Evolutionary conservation across 2,329 filamentous ascomycete genomes (phyloP).

Genomic region (Aspergillus sp.): DNA sequence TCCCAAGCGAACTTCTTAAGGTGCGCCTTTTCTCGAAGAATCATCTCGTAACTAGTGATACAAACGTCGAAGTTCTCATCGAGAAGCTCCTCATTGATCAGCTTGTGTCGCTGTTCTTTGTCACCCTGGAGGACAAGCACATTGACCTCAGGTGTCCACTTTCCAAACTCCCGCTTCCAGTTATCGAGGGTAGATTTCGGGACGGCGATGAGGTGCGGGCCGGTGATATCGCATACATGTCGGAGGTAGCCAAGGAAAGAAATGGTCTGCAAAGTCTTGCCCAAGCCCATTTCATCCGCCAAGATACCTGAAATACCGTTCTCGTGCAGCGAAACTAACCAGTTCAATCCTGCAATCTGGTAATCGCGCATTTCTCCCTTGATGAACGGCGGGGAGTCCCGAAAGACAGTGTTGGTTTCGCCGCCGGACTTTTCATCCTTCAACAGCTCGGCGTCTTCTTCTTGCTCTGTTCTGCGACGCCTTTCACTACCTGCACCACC

Average conservation of each 20-base stretch:
- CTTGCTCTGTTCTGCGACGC: constrained; percentile 87
- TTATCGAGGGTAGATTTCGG: constrained; percentile 98
- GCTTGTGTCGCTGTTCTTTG: constrained; percentile 84
- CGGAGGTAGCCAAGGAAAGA: constrained; percentile 93
- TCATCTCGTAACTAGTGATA: constrained; percentile 99
- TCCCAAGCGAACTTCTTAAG: constrained; percentile 99
- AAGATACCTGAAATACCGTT: constrained; percentile 98
- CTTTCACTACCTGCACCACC: constrained; percentile 79
- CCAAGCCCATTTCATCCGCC: constrained; percentile 97
- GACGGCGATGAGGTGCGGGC: constrained; percentile 87
- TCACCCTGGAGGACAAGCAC: constrained; percentile 91
- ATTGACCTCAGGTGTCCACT: constrained; percentile 94
- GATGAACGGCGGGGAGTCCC: constrained; percentile 89
- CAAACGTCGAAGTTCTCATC: constrained; percentile 97
- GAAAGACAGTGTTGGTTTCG: constrained; percentile 84
- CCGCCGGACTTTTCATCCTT: constrained; percentile 87
- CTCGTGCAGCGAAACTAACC: constrained; percentile 95
- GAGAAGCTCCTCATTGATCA: constrained; percentile 89
- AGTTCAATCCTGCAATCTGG: constrained; percentile 92
- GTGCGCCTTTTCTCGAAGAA: constrained; percentile 89
- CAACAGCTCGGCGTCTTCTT: constrained; percentile 88
- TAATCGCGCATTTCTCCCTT: constrained; percentile 92
- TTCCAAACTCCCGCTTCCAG: constrained; percentile 92
- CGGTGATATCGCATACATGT: constrained; percentile 84
- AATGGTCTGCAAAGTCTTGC: constrained; percentile 97